Percentiles rank a stretch among this genome's conserved stretches.
These are phyloP conservation scores for Paraconiothyrium brasiliense DNA, from an alignment of 2,329 filamentous ascomycete genomes.

Conservation along the genomic window DNA sequence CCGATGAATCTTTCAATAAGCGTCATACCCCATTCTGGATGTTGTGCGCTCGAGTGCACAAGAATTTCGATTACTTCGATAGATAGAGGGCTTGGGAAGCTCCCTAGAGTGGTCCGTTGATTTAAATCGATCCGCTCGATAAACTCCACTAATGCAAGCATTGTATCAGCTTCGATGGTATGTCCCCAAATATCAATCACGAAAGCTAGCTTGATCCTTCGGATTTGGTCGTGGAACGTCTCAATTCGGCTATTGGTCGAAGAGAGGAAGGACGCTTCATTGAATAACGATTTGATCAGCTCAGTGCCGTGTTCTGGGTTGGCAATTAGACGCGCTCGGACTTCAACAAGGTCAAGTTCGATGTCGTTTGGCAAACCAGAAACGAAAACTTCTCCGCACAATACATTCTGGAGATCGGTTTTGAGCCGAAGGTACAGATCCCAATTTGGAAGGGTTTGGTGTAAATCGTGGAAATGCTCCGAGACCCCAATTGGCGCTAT, in stretches of 20 bases:
- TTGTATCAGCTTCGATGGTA: neutral
- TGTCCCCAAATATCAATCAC: slow-evolving; percentile 2
- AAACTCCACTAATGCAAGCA: neutral
- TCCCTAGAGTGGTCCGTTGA: neutral
- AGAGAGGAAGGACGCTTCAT: neutral
- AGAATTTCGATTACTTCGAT: neutral
- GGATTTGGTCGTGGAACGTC: neutral
- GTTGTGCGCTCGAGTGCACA: neutral
- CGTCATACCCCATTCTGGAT: neutral
- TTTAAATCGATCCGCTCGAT: neutral
- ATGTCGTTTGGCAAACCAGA: neutral
- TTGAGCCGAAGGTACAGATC: neutral
- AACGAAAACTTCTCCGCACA: neutral
- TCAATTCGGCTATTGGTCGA: neutral
- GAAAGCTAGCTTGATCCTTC: neutral
- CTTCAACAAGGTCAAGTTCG: slow-evolving; percentile 1
- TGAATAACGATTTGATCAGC: neutral
- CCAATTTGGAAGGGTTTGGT: slow-evolving; percentile 4
- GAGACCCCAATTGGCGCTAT: neutral
- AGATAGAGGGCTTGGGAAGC: neutral
- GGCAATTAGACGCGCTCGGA: neutral
- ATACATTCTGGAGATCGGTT: neutral
- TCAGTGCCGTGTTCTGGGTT: neutral
- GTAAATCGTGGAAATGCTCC: neutral
- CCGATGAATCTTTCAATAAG: neutral